Base-by-base conservation (phyloP, 208 protist genomes). In the Kentomonas sorsogonicus region DNA sequence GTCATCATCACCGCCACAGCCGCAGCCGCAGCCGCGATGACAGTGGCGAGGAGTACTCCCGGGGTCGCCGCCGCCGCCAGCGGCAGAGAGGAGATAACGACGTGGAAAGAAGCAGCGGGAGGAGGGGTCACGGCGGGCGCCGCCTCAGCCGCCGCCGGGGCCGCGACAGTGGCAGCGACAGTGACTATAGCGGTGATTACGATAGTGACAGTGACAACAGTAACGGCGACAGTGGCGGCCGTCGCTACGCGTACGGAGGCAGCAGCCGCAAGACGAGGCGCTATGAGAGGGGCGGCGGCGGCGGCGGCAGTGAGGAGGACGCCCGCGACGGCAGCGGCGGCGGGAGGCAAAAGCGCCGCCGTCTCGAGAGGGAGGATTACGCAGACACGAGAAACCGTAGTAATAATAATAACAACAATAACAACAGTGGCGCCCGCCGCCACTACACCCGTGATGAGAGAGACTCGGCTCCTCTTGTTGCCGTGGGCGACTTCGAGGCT, bases 391-490 rank as follows among this genome's bases (percentile, higher is more conserved):
- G 33, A 11, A 5, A 36, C 33, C 7, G 11, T 36, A 36, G 33
- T 11, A 5, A 36, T 11, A 15, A 15, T 36, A 5, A 36, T 36
- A 36, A 36, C 5, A 36, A 47, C 16, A 26, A 47, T 47, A 10
- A 26, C 41, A 18, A 26, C 41, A 47, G 41, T 15, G 22, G 41
- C 16, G 29, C 23, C n/a, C 25, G 16, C 29, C 13, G 22, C 7
- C 2, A 30, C 4, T 20, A 51, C 3, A 11, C 15, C 26, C n/a
- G 29, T 40, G 36, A 26, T 46, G 11, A 50, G 39, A 11, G 74
- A 66, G 15, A 86, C 25, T 70, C 68, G 5, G 39, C 22, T n/a
- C 9, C 41, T n/a, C 7, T 11, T 36, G 33, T 11, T 36, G 7
- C 33, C 11, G 7, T 5, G 7, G 33, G 7, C 33, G 5, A 36